These are phyloP conservation scores for Geotrichum fermentans DNA, from an alignment of 1,139 yeast genomes.

Conservation along the genomic window DNA sequence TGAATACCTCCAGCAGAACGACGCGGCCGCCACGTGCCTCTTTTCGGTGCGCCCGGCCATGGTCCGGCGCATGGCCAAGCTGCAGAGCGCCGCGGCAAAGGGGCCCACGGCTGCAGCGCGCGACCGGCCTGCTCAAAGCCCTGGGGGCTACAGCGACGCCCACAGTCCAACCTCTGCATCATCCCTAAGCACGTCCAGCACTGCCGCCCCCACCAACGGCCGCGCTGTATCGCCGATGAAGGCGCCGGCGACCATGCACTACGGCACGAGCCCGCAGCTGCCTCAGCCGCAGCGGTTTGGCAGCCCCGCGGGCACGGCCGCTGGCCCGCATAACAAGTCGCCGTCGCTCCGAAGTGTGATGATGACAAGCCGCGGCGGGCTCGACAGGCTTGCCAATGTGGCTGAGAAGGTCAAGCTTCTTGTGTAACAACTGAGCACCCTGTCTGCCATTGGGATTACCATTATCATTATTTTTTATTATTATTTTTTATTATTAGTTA, in stretches of 20 bases:
- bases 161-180: conserved; percentile 2
- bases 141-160: not conserved
- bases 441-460: no score
- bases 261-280: not conserved
- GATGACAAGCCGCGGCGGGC: conserved; percentile 8
- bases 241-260: not conserved
- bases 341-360: conserved; percentile 1
- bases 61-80: not conserved
- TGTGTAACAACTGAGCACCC: not conserved
- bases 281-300: not conserved
- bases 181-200: not conserved
- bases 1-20: not conserved
- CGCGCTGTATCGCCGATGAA: not conserved
- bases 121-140: no score
- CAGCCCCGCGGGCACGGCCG: no score
- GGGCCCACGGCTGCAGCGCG: no score
- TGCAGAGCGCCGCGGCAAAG: not conserved
- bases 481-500: not conserved
- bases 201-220: no score
- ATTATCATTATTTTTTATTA: not conserved
- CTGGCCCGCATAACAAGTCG: not conserved
- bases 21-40: not conserved
- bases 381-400: conserved; percentile 10
- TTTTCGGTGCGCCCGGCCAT: not conserved
- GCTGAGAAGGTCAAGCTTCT: conserved; percentile 13